Base-by-base conservation (phyloP, 179 eudicot genomes). In the Beta corolliflora region DNA sequence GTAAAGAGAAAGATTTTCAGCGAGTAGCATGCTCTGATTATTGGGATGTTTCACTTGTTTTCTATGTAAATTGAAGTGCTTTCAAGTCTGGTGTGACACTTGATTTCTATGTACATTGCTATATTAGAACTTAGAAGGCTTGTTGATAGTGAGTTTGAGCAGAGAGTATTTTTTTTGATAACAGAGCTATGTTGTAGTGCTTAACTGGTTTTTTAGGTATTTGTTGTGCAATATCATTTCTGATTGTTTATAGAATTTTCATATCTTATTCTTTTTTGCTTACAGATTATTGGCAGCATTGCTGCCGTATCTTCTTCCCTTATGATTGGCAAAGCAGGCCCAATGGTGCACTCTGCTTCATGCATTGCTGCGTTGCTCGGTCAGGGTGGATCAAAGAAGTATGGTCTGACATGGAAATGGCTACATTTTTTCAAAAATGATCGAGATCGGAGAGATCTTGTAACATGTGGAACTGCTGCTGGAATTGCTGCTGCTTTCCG, bases 401-500 rank as follows among this genome's bases (percentile, higher is more conserved):
- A 88, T 58, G 77, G 89, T 48, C 84, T 91, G 85, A 92, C 92
- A 70, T 92, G 97, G 90, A 91, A 85, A 82, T 95, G 99, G 98
- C 86, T 95, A 64, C 88, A 83, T 25, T 82, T 81, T 86, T 95
- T 95, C 73, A 90, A 92, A 63, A 95, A 95, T 82, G 99, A 95
- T 60, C 85, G 97, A 71, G 99, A 95, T 81, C 81, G 95, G 77
- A 87, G 98, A 80, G 99, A 95, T 89, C 92, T 94, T 83, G 96
- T 95, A 71, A 95, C 98, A 64, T 89, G 93, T 85, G 99, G 98
- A 79, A 81, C 94, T 67, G 98, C 99, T 79, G 95, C 96, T 76
- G 99, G 99, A 78, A 94, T 95, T 59, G 96, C 99, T 75, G 97
- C 97, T 86, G 93, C 98, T 80, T 95, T 94, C 81, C 99, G 99